These are phyloP conservation scores for Fagopyrum homotropicum DNA, from an alignment of 148 eudicot species.

Conservation along the genomic window DNA sequence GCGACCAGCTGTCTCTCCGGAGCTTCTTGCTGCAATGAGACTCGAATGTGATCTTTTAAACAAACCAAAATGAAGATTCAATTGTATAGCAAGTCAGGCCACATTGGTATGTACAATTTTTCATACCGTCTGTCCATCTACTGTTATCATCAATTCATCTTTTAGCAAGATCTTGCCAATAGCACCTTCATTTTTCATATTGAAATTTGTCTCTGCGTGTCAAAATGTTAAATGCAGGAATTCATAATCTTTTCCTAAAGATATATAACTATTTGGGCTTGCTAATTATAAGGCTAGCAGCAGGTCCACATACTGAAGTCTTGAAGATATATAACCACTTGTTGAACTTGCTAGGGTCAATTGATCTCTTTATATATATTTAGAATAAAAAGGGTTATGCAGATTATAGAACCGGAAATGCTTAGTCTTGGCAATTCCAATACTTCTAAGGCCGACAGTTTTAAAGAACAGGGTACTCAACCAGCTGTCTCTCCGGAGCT, in stretches of 20 bases:
- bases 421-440: no score
- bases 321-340: background rate
- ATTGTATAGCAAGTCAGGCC: background rate
- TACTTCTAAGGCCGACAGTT: no score
- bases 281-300: slow-evolving; percentile 4
- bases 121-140: background rate
- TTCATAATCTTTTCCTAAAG: background rate
- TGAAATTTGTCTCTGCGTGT: background rate
- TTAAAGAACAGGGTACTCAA: no score
- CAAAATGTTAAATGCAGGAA: background rate
- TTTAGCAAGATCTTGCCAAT: background rate
- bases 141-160: background rate
- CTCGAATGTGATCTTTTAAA: slow-evolving; percentile 63
- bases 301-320: background rate
- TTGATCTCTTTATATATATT: no score
- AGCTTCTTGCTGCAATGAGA: slow-evolving; percentile 80
- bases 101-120: background rate
- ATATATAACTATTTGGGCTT: slow-evolving; percentile 1
- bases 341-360: no score
- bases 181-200: background rate
- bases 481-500: no score
- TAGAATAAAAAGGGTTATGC: no score
- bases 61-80: background rate
- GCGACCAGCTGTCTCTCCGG: slow-evolving; percentile 68
- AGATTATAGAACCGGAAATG: no score